phyloP scores from a whole-genome alignment of 2,329 filamentous ascomycete genomes.

The Dichotomopilus funicola region DNA sequence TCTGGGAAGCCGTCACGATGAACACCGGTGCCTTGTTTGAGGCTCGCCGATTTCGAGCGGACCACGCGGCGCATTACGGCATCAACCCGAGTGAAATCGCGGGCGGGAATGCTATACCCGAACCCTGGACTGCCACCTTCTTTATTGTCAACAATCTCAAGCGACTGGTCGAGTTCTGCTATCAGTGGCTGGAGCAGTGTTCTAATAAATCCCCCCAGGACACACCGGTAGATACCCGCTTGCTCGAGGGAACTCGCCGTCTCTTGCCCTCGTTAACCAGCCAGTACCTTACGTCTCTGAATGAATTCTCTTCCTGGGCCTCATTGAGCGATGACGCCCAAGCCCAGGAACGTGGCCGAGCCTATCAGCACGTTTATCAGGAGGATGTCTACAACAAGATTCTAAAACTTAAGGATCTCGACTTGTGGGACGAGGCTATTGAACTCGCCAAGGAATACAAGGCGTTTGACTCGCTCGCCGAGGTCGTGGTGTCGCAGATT shows the following conservation, averaged over 20 bases:
- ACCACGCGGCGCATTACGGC: slow-evolving; percentile 66
- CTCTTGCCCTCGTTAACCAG: slow-evolving; percentile 48
- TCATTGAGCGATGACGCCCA: slow-evolving; percentile 39
- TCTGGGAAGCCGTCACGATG: slow-evolving; percentile 61
- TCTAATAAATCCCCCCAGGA: slow-evolving; percentile 26
- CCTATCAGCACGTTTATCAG: slow-evolving; percentile 41
- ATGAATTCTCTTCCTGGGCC: slow-evolving; percentile 48
- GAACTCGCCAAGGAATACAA: slow-evolving; percentile 52
- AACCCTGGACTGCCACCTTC: slow-evolving; percentile 77
- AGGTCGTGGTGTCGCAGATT: slow-evolving; percentile 50
- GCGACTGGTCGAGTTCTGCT: slow-evolving; percentile 52
- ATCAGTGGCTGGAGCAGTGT: slow-evolving; percentile 48
- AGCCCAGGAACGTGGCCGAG: slow-evolving; percentile 36
- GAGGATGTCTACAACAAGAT: slow-evolving; percentile 46
- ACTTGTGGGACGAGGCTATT: slow-evolving; percentile 53
- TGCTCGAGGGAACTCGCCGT: slow-evolving; percentile 41
- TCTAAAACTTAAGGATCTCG: slow-evolving; percentile 46
- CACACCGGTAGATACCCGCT: slow-evolving; percentile 30
- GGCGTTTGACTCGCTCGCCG: slow-evolving; percentile 48
- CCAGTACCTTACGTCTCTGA: slow-evolving; percentile 47
- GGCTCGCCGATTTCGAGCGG: slow-evolving; percentile 63
- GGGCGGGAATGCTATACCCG: slow-evolving; percentile 63
- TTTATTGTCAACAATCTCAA: slow-evolving; percentile 56
- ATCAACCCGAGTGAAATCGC: slow-evolving; percentile 56
- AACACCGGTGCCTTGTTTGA: slow-evolving; percentile 64